Conservation (phyloP, 208 protist genomes). For the Histomonas meleagridis region DNA sequence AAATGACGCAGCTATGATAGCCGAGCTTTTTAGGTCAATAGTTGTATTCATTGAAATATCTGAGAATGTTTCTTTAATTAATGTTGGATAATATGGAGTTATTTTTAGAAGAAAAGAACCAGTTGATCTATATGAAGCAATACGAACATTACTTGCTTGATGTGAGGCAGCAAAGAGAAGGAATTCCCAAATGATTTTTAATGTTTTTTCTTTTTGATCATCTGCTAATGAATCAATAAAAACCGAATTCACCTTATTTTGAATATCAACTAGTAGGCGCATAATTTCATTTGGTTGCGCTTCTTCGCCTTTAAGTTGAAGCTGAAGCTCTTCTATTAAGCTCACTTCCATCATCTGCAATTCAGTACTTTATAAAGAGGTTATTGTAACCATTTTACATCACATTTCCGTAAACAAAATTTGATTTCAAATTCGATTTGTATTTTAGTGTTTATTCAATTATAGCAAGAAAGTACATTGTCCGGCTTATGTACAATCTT, state of each 20-base stretch:
- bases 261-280: not conserved
- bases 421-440: too few relatives aligned
- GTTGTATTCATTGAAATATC: not conserved
- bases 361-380: too few relatives aligned
- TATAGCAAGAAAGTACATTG: not conserved
- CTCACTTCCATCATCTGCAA: too few relatives aligned
- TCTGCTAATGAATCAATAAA: not conserved
- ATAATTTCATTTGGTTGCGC: not conserved
- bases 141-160: not conserved
- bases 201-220: not conserved
- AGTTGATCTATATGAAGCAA: not conserved
- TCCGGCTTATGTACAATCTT: slow-evolving; percentile 13
- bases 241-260: not conserved
- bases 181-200: not conserved
- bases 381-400: too few relatives aligned
- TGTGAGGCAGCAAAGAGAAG: not conserved
- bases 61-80: not conserved
- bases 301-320: too few relatives aligned
- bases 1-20: not conserved
- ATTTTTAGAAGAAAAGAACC: not conserved
- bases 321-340: too few relatives aligned
- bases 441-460: too few relatives aligned
- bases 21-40: not conserved
- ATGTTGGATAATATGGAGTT: not conserved
- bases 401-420: too few relatives aligned